A percentile compares a stretch with the other conserved stretches of the same genome.
Evolutionary conservation across 192 early-diverging fungal species (phyloP).

Genomic region (Coemansia sp.): DNA sequence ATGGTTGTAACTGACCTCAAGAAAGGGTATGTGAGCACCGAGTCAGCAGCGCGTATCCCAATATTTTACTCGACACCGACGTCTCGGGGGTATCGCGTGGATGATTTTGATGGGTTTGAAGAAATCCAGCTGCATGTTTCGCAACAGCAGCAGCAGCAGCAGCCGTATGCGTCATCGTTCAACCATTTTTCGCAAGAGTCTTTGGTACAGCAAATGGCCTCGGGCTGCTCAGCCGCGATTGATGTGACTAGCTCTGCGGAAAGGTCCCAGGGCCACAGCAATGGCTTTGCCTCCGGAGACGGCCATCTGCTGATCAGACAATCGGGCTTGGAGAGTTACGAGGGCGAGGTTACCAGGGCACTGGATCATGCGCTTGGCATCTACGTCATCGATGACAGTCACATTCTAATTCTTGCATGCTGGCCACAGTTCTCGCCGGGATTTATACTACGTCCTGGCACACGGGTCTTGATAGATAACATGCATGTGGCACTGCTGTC

Average conservation of each 20-base stretch:
- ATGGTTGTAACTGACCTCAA: conserved; percentile 17
- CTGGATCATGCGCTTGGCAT: conserved; percentile 31
- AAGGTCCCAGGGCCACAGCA: too few relatives aligned
- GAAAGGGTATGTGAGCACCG: too few relatives aligned
- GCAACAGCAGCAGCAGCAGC: background rate
- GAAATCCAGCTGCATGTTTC: conserved; percentile 8
- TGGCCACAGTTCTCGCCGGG: conserved; percentile 32
- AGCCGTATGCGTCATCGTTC: conserved; percentile 1
- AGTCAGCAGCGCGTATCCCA: background rate
- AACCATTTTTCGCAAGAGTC: conserved; percentile 26
- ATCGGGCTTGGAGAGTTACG: conserved; percentile 34
- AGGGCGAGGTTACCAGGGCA: conserved; percentile 25
- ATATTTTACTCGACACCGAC: conserved; percentile 10
- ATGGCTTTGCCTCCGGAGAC: conserved; percentile 4
- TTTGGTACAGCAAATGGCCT: conserved; percentile 22
- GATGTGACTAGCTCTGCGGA: too few relatives aligned
- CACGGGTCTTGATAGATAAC: conserved; percentile 31
- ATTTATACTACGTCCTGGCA: conserved; percentile 25
- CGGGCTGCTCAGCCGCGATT: background rate
- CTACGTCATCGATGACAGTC: conserved; percentile 32
- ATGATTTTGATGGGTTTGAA: conserved; percentile 24
- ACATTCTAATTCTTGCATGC: conserved; percentile 28
- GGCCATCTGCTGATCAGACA: conserved; percentile 14
- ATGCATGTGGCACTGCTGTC: conserved; percentile 26
- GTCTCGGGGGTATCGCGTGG: conserved; percentile 14